Conservation (phyloP, 306 rosid genomes). For the Cicer bijugum region DNA sequence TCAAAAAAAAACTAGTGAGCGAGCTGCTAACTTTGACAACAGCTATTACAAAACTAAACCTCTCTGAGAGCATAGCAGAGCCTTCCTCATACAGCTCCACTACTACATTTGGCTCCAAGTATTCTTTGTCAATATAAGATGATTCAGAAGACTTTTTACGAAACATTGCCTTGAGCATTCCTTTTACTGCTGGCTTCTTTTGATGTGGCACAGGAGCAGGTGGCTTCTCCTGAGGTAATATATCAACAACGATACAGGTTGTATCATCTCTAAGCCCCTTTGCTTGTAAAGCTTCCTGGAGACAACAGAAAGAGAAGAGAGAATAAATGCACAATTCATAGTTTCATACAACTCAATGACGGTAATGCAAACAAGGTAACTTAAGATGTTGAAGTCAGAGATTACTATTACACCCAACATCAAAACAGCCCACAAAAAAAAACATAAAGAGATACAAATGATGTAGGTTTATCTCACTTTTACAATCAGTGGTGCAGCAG, state of each 20-base stretch:
- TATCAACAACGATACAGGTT: background rate
- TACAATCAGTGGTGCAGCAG: constrained; percentile 90
- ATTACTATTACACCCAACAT: constrained; percentile 29
- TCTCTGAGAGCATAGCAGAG: constrained; percentile 82
- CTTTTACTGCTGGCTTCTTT: constrained; percentile 72
- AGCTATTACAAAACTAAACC: constrained; percentile 57
- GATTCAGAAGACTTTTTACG: constrained; percentile 58
- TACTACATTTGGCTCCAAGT: background rate
- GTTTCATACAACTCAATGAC: background rate
- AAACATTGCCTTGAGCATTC: constrained; percentile 45
- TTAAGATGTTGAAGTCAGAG: constrained; percentile 12
- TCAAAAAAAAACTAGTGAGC: constrained; percentile 39
- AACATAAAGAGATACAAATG: constrained; percentile 29
- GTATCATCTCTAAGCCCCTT: background rate
- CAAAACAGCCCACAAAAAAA: constrained; percentile 18
- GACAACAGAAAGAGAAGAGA: background rate
- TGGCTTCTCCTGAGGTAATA: background rate
- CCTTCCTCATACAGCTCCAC: constrained; percentile 2
- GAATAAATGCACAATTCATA: constrained; percentile 24
- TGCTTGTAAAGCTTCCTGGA: background rate
- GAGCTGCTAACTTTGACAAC: constrained; percentile 1
- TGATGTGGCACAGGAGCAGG: constrained; percentile 52
- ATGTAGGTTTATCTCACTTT: constrained; percentile 59
- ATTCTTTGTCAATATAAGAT: background rate
- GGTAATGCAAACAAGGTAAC: too few species aligned